A percentile compares a stretch with the other conserved stretches of the same genome.
These are phyloP conservation scores for Chaetothyriales sp. DNA, from an alignment of 2,329 filamentous ascomycete species.

Conservation along the genomic window DNA sequence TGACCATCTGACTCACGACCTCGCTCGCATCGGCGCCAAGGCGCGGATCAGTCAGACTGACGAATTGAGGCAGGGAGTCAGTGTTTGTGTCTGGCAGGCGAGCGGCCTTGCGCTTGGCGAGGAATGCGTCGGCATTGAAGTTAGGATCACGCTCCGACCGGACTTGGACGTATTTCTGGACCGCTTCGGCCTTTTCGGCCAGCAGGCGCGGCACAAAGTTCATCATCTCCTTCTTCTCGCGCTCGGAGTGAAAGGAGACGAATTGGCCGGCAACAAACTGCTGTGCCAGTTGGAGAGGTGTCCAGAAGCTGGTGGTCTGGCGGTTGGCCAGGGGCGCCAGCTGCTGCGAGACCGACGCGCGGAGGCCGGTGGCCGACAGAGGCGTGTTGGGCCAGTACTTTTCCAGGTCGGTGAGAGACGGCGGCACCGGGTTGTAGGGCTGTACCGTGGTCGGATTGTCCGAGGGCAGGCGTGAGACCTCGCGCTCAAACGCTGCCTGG, in stretches of 20 bases:
- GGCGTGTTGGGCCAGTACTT: slow-evolving; percentile 19
- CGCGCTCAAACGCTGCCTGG: not conserved
- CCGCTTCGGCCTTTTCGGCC: slow-evolving; percentile 9
- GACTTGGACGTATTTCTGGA: slow-evolving; percentile 4
- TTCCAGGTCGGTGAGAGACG: slow-evolving; percentile 8
- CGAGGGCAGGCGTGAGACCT: not conserved
- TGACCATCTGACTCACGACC: not conserved
- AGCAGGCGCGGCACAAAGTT: slow-evolving; percentile 13
- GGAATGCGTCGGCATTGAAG: not conserved
- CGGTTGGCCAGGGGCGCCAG: slow-evolving; percentile 18
- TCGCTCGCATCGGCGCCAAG: not conserved
- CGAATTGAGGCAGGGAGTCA: not conserved
- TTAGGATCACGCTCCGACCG: not conserved
- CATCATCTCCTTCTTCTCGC: slow-evolving; percentile 15
- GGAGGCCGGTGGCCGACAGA: slow-evolving; percentile 9
- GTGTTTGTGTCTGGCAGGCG: slow-evolving; percentile 8
- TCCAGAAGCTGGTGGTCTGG: slow-evolving; percentile 16
- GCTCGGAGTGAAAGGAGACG: slow-evolving; percentile 16
- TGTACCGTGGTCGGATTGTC: not conserved
- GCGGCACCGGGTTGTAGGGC: not conserved
- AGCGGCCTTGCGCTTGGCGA: slow-evolving; percentile 5
- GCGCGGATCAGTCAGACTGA: not conserved
- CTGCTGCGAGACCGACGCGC: slow-evolving; percentile 15
- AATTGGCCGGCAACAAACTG: slow-evolving; percentile 16
- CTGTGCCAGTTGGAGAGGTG: slow-evolving; percentile 15